Evolutionary conservation across 768 basidiomycete species (phyloP).

Genomic region (Boletus pseudopeckii): DNA sequence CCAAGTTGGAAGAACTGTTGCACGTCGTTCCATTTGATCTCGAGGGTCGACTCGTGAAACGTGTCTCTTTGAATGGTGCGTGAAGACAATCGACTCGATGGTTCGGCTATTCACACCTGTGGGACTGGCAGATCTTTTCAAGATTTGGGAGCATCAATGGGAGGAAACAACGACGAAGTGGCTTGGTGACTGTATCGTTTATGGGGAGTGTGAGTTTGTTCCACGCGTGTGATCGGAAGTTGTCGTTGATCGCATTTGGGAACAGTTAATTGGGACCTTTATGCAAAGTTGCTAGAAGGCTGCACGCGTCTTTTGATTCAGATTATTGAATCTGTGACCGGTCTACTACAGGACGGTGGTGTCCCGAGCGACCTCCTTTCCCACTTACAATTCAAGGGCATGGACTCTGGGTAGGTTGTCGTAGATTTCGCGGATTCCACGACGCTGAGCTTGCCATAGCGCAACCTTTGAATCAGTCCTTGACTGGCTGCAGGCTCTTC

Average conservation of each 20-base stretch:
- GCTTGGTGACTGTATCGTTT: slow-evolving; percentile 25
- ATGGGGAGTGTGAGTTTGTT: slow-evolving; percentile 45
- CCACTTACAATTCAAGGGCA: slow-evolving; percentile 33
- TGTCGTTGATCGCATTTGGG: background rate
- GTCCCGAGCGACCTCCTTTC: slow-evolving; percentile 29
- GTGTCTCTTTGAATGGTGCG: slow-evolving; percentile 46
- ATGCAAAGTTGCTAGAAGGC: slow-evolving; percentile 42
- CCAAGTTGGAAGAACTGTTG: slow-evolving; percentile 46
- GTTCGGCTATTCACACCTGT: background rate
- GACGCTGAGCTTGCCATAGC: slow-evolving; percentile 13
- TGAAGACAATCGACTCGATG: slow-evolving; percentile 12
- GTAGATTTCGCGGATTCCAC: background rate
- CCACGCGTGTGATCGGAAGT: background rate
- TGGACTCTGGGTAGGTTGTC: slow-evolving; percentile 40
- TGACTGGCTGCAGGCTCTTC: slow-evolving; percentile 25
- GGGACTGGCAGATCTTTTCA: slow-evolving; percentile 24
- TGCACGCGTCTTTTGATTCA: slow-evolving; percentile 41
- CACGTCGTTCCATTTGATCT: slow-evolving; percentile 47
- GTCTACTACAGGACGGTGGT: slow-evolving; percentile 29
- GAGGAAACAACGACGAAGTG: slow-evolving; percentile 17
- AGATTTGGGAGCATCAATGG: slow-evolving; percentile 23
- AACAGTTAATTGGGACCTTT: slow-evolving; percentile 58
- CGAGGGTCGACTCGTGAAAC: slow-evolving; percentile 52
- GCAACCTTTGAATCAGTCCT: slow-evolving; percentile 25
- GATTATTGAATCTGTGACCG: slow-evolving; percentile 28